Conservation (phyloP, 805 yeast species). For the Suhomyces xylopsoci region DNA sequence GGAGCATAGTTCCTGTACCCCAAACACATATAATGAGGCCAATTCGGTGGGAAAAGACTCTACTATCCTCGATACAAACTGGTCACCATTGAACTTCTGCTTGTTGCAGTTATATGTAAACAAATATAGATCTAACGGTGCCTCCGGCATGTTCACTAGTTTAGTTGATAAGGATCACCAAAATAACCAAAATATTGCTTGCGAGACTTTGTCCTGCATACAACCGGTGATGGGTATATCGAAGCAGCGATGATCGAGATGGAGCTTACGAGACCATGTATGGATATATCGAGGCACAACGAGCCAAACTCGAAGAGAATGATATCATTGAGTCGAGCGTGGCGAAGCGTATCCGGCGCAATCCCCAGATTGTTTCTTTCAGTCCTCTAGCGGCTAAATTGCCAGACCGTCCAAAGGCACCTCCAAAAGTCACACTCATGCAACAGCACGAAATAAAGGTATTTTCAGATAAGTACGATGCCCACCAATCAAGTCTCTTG, state of each 20-base stretch:
- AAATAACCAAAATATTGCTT: not conserved
- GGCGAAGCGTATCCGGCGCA: slow-evolving; percentile 55
- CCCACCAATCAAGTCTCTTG: not conserved
- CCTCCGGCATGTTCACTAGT: not conserved
- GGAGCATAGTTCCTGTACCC: slow-evolving; percentile 63
- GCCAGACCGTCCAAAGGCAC: slow-evolving; percentile 11
- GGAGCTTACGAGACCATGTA: slow-evolving; percentile 15
- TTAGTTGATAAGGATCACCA: not conserved
- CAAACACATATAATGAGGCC: slow-evolving; percentile 55
- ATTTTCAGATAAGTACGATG: slow-evolving; percentile 46
- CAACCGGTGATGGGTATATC: not conserved
- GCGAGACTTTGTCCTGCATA: not conserved
- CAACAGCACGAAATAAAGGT: slow-evolving; percentile 67
- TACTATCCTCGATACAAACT: slow-evolving; percentile 26
- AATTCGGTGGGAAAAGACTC: slow-evolving; percentile 26
- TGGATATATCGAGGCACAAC: slow-evolving; percentile 31
- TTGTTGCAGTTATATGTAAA: slow-evolving; percentile 62
- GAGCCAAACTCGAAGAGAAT: slow-evolving; percentile 53
- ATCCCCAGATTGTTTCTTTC: slow-evolving; percentile 45
- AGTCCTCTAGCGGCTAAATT: slow-evolving; percentile 14
- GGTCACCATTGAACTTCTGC: slow-evolving; percentile 30
- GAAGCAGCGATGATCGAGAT: not conserved
- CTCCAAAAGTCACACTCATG: slow-evolving; percentile 16
- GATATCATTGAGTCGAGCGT: slow-evolving; percentile 71
- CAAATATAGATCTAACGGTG: slow-evolving; percentile 24